Base-by-base conservation (phyloP, 2,329 filamentous ascomycete genomes). In the Arthrocladium fulminans region DNA sequence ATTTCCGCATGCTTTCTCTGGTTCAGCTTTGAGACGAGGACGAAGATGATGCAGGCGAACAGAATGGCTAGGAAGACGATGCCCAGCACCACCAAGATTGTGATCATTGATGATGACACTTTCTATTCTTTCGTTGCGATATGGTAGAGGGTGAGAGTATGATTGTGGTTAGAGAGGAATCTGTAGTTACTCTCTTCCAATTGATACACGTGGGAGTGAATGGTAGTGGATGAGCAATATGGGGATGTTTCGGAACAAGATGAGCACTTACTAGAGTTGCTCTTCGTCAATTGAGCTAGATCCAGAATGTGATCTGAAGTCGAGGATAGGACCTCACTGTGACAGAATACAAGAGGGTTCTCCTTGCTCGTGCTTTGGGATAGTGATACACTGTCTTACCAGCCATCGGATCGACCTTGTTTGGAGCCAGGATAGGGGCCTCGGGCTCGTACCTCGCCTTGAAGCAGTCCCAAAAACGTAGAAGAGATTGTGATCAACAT, bases 51-150 rank as follows among this genome's bases (percentile, higher is more conserved):
- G 24, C n/a, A n/a, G 12, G 23, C 25, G 7, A 25, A 5, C 12
- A 34, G 44, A 12, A 47, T 20, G 15, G 44, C 32, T 17, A 47
- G 44, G 5, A 47, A 34, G n/a, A 47, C 34, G 19, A 47, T 29
- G 19, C 27, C 44, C 17, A 47, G 34, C 3, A 47, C 34, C 12
- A 39, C 23, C 23, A 47, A 47, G 4, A 24, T 15, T 17, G 32
- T 37, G 22, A 47, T 24, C 44, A 47, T 47, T 38, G 27, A 15
- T 13, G 10, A 17, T n/a, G 44, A 39, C 13, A 39, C 13, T 15
- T 19, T 10, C 29, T 38, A 22, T 8, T 39, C 17, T 17, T n/a
- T 15, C 20, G 29, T 38, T 39, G 12, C 32, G 29, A 17, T 47
- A 38, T 30, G 41, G 25, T 34, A 47, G 38, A n/a, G 15, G 32